Evolutionary conservation across 2,329 filamentous ascomycete genomes (phyloP), one percentile per base, ranked within the genome.

Genomic region (Stagonosporopsis rhizophila): DNA sequence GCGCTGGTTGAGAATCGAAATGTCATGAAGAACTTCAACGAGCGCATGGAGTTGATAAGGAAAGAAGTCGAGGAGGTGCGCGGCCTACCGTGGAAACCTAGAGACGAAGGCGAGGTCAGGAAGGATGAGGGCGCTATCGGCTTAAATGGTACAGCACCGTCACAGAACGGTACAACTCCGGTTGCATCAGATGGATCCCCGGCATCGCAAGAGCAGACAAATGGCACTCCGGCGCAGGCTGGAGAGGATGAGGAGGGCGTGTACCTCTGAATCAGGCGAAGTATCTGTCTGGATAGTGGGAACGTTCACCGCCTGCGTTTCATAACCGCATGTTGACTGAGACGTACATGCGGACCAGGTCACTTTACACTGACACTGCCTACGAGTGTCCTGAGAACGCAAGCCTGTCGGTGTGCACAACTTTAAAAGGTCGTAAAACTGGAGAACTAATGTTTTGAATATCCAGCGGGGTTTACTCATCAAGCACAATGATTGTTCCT

Each of bases 1-100:
- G 90, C 89, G 56, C 89, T 92, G 70, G 74, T 78, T 53, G 89
- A 93, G 76, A 92, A 92, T 75, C 82, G 87, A 65, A 74, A 71
- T 19, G 89, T 92, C 54, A 88, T 93, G 54, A 80, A 75, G 59
- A 83, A 88, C 65, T 89, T 91, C 84, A 79, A 83, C 59, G 83
- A 87, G 76, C 81, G 89, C 72, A 83, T 92, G 59, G 79, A 78
- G 51, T 73, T 91, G 45, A 79, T 92, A 59, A 84, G 82, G 62
- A 77, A 70, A 38, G 90, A 93, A 77, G 85, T 92, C 8, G 81
- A 84, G 65, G 84, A 87, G 74, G 78, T 71, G 7, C 65, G 86
- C 59, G 85, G 85, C 2, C 75, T 85, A 73, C 72, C 68, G 28
- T 87, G 84, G 85, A 75, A 76, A 74, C 64, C 66, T 5, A 56